Evolutionary conservation across 441 rosid genomes (phyloP), one percentile per base, ranked within the genome.

Genomic region (Sinapis alba): DNA sequence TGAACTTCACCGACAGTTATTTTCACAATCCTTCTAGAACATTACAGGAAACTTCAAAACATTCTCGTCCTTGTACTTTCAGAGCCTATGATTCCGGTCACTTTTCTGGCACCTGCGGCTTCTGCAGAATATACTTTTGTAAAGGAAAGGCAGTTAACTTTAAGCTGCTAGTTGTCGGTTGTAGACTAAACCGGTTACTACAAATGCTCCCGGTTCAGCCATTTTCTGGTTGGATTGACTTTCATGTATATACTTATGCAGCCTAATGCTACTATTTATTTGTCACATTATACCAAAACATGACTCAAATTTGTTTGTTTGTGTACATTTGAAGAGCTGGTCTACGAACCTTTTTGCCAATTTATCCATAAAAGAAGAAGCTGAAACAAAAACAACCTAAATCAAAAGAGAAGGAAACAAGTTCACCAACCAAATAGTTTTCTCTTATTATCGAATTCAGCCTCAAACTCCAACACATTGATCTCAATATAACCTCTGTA

Each of bases 41-140:
- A 77, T 83, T 87, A 96, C 96, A 93, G 23, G 72, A 68, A 57
- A 96, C 92, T 89, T 89, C 95, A 77, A 85, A 91, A 81, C 91
- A 87, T 63, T 91, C 96, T 73, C 71, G 84, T 73, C 97, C 92
- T 51, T 79, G 89, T 67, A 85, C 81, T 88, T 84, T 90, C 67
- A 93, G 82, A 18, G 43, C 80, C 80, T 45, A 95, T 75, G 64
- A 95, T 83, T 83, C 87, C 18, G 96, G 98, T 68, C 97, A 91
- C 74, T 81, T 87, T 32, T 84, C 84, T 43, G 91, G 89, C 45
- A 93, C 78, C 97, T 92, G 69, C 34, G 72, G n/a, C 97, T 94
- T 69, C 64, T 72, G n/a, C 18, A 58, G 26, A 15, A 30, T 62
- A 3, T 59, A 1, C 10, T 15, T 58, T 59, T 66, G 53, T 7